phyloP scores from a whole-genome alignment of 805 yeast species.

The Metschnikowia chrysomelidarum region DNA sequence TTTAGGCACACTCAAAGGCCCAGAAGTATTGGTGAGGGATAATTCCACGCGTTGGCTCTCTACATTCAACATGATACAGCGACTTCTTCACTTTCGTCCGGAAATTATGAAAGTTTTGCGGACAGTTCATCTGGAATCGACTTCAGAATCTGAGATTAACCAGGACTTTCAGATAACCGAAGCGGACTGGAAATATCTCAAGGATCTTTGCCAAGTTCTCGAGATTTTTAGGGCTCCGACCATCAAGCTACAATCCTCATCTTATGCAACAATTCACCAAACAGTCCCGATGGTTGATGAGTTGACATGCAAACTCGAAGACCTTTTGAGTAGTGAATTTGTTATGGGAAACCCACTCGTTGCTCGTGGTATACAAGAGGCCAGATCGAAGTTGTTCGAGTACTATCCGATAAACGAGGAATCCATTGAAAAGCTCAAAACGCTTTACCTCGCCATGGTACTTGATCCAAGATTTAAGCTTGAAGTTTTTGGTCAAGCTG shows the following conservation, averaged over 20 bases:
- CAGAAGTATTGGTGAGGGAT: constrained; percentile 2
- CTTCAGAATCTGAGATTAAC: not conserved
- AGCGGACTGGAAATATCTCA: constrained; percentile 4
- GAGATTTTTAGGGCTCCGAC: not conserved
- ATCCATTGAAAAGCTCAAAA: not conserved
- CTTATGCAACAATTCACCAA: constrained; percentile 1
- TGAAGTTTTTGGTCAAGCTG: not conserved
- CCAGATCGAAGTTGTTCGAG: constrained; percentile 1
- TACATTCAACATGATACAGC: constrained; percentile 3
- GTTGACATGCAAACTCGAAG: too few relatives aligned
- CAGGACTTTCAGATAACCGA: constrained; percentile 1
- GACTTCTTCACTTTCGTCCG: constrained; percentile 4
- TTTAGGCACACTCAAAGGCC: not conserved
- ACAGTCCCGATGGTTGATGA: constrained; percentile 2
- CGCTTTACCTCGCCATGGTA: constrained; percentile 5
- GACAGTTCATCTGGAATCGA: not conserved
- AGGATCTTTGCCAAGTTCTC: constrained; percentile 1
- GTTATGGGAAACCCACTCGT: not conserved
- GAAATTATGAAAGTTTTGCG: constrained; percentile 3
- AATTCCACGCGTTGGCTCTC: constrained; percentile 6
- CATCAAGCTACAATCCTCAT: constrained; percentile 2
- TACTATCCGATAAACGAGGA: constrained; percentile 2
- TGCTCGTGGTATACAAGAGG: constrained; percentile 1
- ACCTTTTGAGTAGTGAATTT: not conserved
- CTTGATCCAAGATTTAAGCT: constrained; percentile 8